These are phyloP conservation scores for Fusarium anthophilum DNA, from an alignment of 2,329 filamentous ascomycete species.

Conservation along the genomic window DNA sequence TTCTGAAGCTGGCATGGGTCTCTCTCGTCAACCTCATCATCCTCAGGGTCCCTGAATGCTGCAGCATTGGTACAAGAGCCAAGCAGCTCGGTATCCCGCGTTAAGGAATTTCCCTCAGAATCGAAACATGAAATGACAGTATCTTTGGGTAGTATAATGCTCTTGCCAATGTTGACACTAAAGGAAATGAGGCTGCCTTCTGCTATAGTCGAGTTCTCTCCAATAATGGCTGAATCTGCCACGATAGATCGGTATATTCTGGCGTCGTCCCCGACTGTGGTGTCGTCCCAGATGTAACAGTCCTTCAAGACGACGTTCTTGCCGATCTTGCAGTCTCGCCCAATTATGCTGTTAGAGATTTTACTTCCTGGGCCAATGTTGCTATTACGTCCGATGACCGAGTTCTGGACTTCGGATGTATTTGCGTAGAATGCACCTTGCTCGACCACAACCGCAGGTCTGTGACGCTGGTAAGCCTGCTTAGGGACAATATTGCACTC, in stretches of 20 bases:
- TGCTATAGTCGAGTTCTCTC: slow-evolving; percentile 74
- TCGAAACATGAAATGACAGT: slow-evolving; percentile 50
- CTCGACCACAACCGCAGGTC: slow-evolving; percentile 80
- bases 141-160: slow-evolving; percentile 55
- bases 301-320: slow-evolving; percentile 81
- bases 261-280: slow-evolving; percentile 77
- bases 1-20: slow-evolving; percentile 64
- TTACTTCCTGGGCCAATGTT: slow-evolving; percentile 76
- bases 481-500: slow-evolving; percentile 85
- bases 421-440: slow-evolving; percentile 77
- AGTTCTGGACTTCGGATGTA: slow-evolving; percentile 75
- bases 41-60: slow-evolving; percentile 56
- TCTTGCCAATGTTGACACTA: slow-evolving; percentile 76
- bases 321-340: slow-evolving; percentile 86
- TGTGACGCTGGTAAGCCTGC: slow-evolving; percentile 78
- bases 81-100: slow-evolving; percentile 57
- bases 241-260: slow-evolving; percentile 78
- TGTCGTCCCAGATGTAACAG: slow-evolving; percentile 89
- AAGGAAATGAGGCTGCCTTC: slow-evolving; percentile 83
- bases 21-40: slow-evolving; percentile 60
- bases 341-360: slow-evolving; percentile 81
- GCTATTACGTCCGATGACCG: slow-evolving; percentile 80
- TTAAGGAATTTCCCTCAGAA: slow-evolving; percentile 49
- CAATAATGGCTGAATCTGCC: slow-evolving; percentile 76
- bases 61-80: slow-evolving; percentile 62